These are phyloP conservation scores for Boletus huronensis DNA, from an alignment of 768 basidiomycete species.

Conservation along the genomic window DNA sequence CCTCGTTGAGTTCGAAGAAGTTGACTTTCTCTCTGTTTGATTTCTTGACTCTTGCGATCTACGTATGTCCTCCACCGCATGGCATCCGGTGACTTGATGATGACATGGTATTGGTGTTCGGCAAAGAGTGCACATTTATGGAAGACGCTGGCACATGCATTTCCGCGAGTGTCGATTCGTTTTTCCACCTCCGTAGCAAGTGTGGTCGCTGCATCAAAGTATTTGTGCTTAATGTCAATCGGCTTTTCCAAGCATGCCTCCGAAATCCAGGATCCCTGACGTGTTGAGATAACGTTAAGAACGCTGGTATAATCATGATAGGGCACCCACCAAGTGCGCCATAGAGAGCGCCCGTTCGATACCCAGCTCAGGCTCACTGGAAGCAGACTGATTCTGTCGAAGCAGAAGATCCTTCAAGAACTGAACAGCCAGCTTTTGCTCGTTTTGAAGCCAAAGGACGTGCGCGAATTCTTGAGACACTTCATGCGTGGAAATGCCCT, in stretches of 20 bases:
- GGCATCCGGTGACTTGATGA: slow-evolving; percentile 65
- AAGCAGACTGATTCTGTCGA: slow-evolving; percentile 13
- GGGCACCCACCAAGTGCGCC: slow-evolving; percentile 58
- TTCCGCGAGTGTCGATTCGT: slow-evolving; percentile 12
- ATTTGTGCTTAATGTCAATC: slow-evolving; percentile 60
- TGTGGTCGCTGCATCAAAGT: slow-evolving; percentile 62
- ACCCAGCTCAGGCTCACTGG: slow-evolving; percentile 9
- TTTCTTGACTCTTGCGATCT: slow-evolving; percentile 68
- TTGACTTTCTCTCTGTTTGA: slow-evolving; percentile 48
- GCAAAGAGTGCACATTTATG: slow-evolving; percentile 87
- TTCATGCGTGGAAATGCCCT: slow-evolving; percentile 41
- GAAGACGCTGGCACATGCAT: slow-evolving; percentile 57
- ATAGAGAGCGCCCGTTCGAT: slow-evolving; percentile 44
- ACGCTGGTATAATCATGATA: neutral
- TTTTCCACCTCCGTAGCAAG: slow-evolving; percentile 29
- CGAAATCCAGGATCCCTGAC: slow-evolving; percentile 86
- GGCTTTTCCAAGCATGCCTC: slow-evolving; percentile 83
- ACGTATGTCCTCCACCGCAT: slow-evolving; percentile 67
- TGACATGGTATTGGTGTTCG: slow-evolving; percentile 77
- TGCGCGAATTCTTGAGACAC: slow-evolving; percentile 82
- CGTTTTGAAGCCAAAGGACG: slow-evolving; percentile 85
- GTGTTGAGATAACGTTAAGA: neutral
- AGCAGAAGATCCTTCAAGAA: slow-evolving; percentile 47
- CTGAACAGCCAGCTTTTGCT: slow-evolving; percentile 80
- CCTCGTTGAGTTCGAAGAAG: slow-evolving; percentile 23